Percentiles rank a stretch among this genome's conserved stretches.
Evolutionary conservation across 2,329 filamentous ascomycete species (phyloP).

Genomic region (Karstenula rhodostoma): DNA sequence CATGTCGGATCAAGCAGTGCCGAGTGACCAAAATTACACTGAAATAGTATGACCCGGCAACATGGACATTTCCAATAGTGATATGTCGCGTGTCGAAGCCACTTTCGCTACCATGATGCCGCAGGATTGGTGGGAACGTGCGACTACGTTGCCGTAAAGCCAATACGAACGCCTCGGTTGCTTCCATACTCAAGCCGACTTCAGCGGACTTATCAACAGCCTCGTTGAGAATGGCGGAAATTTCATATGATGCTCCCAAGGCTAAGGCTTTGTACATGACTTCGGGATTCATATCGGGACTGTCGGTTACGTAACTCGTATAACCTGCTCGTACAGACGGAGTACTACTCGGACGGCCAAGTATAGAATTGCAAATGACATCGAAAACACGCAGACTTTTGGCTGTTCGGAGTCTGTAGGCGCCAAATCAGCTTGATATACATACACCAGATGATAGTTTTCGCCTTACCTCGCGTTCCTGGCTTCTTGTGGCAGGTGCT

Average conservation of each 20-base stretch:
- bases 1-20: slow-evolving; percentile 62
- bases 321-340: slow-evolving; percentile 24
- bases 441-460: background rate
- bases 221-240: slow-evolving; percentile 28
- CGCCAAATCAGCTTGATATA: background rate
- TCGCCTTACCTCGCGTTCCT: slow-evolving; percentile 22
- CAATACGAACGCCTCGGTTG: slow-evolving; percentile 24
- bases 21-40: slow-evolving; percentile 65
- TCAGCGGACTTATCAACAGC: slow-evolving; percentile 23
- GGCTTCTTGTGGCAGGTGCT: slow-evolving; percentile 16
- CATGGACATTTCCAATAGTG: slow-evolving; percentile 61
- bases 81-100: slow-evolving; percentile 37
- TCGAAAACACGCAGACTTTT: slow-evolving; percentile 60
- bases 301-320: slow-evolving; percentile 20
- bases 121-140: slow-evolving; percentile 50
- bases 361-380: slow-evolving; percentile 58
- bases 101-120: slow-evolving; percentile 24
- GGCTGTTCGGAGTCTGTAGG: slow-evolving; percentile 52
- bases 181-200: slow-evolving; percentile 15
- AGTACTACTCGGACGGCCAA: slow-evolving; percentile 54
- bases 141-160: slow-evolving; percentile 56
- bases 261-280: slow-evolving; percentile 20
- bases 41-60: slow-evolving; percentile 67
- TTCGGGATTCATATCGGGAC: slow-evolving; percentile 4
- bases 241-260: slow-evolving; percentile 32